Evolutionary conservation across 2,329 filamentous ascomycete species (phyloP), one percentile per base, ranked within the genome.

Genomic region (Ceratocystis alfenasii): DNA sequence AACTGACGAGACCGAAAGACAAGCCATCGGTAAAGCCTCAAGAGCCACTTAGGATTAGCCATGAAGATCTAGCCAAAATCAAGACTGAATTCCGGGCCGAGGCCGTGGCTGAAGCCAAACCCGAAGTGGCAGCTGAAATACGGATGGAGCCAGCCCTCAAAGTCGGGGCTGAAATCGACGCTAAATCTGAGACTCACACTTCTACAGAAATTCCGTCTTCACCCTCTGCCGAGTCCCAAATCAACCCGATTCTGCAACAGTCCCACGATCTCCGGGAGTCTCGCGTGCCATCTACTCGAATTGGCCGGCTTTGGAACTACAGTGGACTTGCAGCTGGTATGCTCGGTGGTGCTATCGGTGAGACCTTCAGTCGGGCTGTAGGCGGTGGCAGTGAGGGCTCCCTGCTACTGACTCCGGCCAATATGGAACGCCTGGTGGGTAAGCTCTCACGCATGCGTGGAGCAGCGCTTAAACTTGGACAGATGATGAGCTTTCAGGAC

Each of bases 401-500:
- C 1, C 79, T 96, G 7, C 85, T 99, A 77, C 83, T 99, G 66
- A 97, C 89, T 74, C 83, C 90, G 5, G 86, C 81, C 8, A 99
- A 99, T 72, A 91, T 97, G 83, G 92, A 97, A 74, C 84, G 95
- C 61, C 81, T 99, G 7, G 94, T 99, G 1, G 81, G 90, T 4
- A 96, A 95, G 75, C 81, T 99, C 2, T 97, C 93, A 2, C 88
- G 89, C 25, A 99, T 99, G 94, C 85, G 94, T 72, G 94, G 94
- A 46, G 95, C 94, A 5, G 94, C 94, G n/a, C 79, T 99, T 53
- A 99, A 99, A 77, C 77, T 99, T 30, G 95, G 94, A 0, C 94
- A 99, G 78, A 94, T 97, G 88, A 88, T 99, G 80, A 96, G 91
- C 74, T 94, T 99, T 73, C 94, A 99, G 78, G 94, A 99, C 76